Evolutionary conservation across 2,329 filamentous ascomycete species (phyloP), one percentile per base, ranked within the genome.

Genomic region (Fusarium penzigii): DNA sequence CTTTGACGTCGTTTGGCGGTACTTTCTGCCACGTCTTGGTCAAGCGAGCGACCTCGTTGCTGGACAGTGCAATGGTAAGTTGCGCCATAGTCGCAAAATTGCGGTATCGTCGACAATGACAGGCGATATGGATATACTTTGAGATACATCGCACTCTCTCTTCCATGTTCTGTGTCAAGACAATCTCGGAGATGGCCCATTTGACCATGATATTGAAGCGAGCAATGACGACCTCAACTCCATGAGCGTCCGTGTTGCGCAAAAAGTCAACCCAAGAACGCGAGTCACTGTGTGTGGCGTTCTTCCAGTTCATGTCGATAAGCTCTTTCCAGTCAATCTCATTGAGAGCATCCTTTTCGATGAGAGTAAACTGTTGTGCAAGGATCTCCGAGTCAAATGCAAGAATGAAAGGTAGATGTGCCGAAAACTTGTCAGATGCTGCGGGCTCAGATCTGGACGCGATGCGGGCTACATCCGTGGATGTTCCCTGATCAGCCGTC

Each of bases 281-380:
- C 36, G 85, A 82, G 54, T 86, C 78, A 45, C 80, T 84, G 44
- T 81, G 82, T 14, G 82, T 79, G 16, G 80, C 76, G 61, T 91
- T 84, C 67, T 89, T 90, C 89, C 90, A 93, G 46, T 84, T 84
- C 79, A 94, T 87, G 49, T 92, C 88, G 49, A 93, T 89, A 12
- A 94, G 77, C 61, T 94, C 90, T 67, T 89, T 91, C 90, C 90
- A 94, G 71, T 93, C 89, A 56, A 94, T 89, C 69, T 93, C 90
- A 61, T 91, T 89, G 17, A 94, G 76, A 1, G 89, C 90, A 66
- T 93, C 90, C 68, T 93, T 92, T 66, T 94, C 90, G 43, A 94
- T 90, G 34, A 94, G 79, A 0, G 89, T 93, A 61, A 94, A 90
- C 63, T 94, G 90, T 68, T 92, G 87, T 3, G 90, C 90, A 25